Evolutionary conservation across 139 green algal species (phyloP), one percentile per base, ranked within the genome.

Genomic region (Coccomyxa sp.): DNA sequence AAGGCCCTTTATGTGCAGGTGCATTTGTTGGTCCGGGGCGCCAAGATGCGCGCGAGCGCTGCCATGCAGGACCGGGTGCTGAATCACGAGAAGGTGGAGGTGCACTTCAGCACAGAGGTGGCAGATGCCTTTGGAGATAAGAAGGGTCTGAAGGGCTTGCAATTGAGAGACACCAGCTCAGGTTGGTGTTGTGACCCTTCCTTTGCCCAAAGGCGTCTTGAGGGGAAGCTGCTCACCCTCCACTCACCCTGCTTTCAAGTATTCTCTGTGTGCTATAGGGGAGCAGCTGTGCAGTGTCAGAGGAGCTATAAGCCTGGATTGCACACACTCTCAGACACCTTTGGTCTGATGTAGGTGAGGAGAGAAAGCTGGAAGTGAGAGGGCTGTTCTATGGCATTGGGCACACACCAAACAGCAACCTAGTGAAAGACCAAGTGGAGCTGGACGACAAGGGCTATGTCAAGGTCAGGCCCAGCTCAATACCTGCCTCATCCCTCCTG

Each of bases 331-430:
- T 31, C 5, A 64, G 22, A 22, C 18, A 64, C 27, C 50, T 64
- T 64, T 64, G 50, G 22, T 18, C 4, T 24, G 29, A 55, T 7
- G 70, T 84, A 90, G 91, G 91, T 14, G 90, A 91, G 81, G 87
- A 86, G 82, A 34, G 72, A 12, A 78, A 90, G 7, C 80, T 98
- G 76, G 39, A 73, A 6, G 93, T 98, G 68, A 76, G 80, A 10
- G 96, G 96, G 27, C 79, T 99, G 75, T 99, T 99, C 78, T 99
- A 99, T 82, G 96, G 96, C 78, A 99, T 99, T 77, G 96, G 96
- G 31, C 96, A 99, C 85, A 88, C 86, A 54, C 96, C 96, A 72
- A 99, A 99, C 93, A 97, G 85, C 82, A n/a, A 36, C 38, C 55
- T 90, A 6, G 55, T 95, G 31, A 40, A 55, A 9, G 84, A 83